Base-by-base conservation (phyloP, 202 grass and related monocot species). In the Zizania palustris region DNA sequence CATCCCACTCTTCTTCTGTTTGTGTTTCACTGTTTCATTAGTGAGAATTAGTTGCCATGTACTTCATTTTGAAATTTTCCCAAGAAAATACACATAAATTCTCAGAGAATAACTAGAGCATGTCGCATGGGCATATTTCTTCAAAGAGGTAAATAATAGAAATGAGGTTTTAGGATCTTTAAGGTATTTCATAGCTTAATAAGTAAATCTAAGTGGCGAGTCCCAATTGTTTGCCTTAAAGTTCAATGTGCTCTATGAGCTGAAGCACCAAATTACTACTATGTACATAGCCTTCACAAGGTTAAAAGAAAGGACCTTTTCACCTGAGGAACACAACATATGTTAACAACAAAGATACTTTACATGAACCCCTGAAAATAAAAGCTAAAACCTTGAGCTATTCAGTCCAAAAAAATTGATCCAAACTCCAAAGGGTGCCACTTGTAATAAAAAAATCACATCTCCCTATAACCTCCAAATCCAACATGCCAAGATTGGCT, bases 281-380 rank as follows among this genome's bases (percentile, higher is more conserved):
- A 42, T 42, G 40, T 42, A 42, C 40, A 42, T 42, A 42, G 40
- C 40, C 40, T 7, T 42, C 7, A 42, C 40, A 42, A 42, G 40
- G 4, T 42, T 6, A 42, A 28, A 42, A 42, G 40, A 42, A 42
- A 42, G 40, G 40, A 42, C 40, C 4, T 42, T 42, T 38, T 33
- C 0, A 64, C 59, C 58, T 13, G 22, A 45, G 16, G 9, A 40
- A 79, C 60, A 7, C 4, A 9, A 73, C 4, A 79, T 42, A 51
- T 60, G 41, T 60, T 59, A 43, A 77, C 49, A 51, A 42, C 74
- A 77, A 3, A 6, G n/a, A 65, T 14, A 15, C 16, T 60, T 36
- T 55, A 39, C 9, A 53, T 36, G 54, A 59, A 84, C 63, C 67
- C 72, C 21, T 18, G 33, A 74, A 0, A 9, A 80, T 20, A 61